These are phyloP conservation scores for Pezicula carpinea DNA, from an alignment of 2,329 filamentous ascomycete genomes.

Conservation along the genomic window DNA sequence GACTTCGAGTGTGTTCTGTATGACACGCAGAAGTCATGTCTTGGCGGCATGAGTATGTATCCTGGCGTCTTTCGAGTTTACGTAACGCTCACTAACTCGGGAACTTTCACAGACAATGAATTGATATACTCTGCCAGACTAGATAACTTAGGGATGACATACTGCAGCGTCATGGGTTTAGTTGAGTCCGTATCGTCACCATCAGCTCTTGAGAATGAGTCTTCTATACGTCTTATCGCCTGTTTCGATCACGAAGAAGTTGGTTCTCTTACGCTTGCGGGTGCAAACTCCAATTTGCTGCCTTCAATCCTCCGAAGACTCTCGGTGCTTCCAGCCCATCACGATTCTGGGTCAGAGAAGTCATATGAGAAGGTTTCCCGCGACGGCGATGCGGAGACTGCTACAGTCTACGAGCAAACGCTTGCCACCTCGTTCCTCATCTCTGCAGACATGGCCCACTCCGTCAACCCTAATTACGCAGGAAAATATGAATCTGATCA, in stretches of 20 bases:
- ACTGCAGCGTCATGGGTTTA: slow-evolving; percentile 81
- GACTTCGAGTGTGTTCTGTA: slow-evolving; percentile 98
- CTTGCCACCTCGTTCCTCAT: slow-evolving; percentile 87
- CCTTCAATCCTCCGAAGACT: slow-evolving; percentile 83
- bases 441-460: slow-evolving; percentile 96
- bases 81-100: no score
- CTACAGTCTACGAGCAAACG: slow-evolving; percentile 90
- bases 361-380: slow-evolving; percentile 56
- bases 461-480: slow-evolving; percentile 90
- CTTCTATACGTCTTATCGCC: slow-evolving; percentile 82
- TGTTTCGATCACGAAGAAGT: slow-evolving; percentile 99
- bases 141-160: slow-evolving; percentile 96
- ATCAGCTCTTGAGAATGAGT: slow-evolving; percentile 66
- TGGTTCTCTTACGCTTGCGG: slow-evolving; percentile 86
- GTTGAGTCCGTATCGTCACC: slow-evolving; percentile 69
- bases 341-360: slow-evolving; percentile 49
- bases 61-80: no score
- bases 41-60: slow-evolving; percentile 66
- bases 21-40: slow-evolving; percentile 84
- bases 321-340: slow-evolving; percentile 64
- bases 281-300: slow-evolving; percentile 87
- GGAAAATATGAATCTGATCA: slow-evolving; percentile 89
- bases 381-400: slow-evolving; percentile 54
- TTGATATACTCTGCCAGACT: slow-evolving; percentile 94
- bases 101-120: slow-evolving; percentile 56